phyloP scores from a whole-genome alignment of 139 green algal genomes.

The Gonium pectorale region DNA sequence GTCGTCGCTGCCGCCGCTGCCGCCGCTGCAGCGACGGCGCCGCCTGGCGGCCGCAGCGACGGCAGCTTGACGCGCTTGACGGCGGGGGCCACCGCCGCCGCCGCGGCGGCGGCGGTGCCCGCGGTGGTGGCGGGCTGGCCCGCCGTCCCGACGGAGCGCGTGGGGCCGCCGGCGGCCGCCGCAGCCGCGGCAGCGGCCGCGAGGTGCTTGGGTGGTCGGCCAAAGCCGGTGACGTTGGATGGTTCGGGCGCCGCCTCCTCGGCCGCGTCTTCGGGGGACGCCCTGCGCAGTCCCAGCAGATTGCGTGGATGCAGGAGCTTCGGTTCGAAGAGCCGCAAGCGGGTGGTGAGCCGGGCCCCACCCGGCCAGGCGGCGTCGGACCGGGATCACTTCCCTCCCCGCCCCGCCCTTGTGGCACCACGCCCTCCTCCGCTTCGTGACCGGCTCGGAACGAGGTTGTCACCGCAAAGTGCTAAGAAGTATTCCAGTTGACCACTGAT shows the following conservation, averaged over 20 bases:
- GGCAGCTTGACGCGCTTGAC: slow-evolving; percentile 27
- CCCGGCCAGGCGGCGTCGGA: background rate
- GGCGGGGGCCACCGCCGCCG: background rate
- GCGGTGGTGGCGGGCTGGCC: slow-evolving; percentile 3
- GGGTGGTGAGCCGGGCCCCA: background rate
- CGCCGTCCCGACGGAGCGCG: slow-evolving; percentile 23
- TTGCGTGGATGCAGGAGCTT: background rate
- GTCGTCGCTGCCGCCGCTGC: background rate
- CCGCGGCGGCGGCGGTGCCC: slow-evolving; percentile 15
- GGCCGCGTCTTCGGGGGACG: slow-evolving; percentile 18
- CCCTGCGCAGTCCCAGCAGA: background rate
- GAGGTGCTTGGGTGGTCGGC: background rate
- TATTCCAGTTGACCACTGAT: no score
- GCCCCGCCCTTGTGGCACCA: background rate
- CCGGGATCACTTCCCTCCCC: background rate
- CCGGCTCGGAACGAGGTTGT: background rate
- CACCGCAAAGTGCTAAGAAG: no score
- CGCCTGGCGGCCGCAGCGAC: background rate
- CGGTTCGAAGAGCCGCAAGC: background rate
- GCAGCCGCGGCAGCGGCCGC: background rate
- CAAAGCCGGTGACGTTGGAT: slow-evolving; percentile 22
- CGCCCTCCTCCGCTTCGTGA: background rate
- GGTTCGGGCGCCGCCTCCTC: slow-evolving; percentile 19
- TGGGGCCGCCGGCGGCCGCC: background rate
- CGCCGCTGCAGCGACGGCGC: background rate